Evolutionary conservation across 2,329 filamentous ascomycete genomes (phyloP).

Genomic region (Nakataea oryzae): DNA sequence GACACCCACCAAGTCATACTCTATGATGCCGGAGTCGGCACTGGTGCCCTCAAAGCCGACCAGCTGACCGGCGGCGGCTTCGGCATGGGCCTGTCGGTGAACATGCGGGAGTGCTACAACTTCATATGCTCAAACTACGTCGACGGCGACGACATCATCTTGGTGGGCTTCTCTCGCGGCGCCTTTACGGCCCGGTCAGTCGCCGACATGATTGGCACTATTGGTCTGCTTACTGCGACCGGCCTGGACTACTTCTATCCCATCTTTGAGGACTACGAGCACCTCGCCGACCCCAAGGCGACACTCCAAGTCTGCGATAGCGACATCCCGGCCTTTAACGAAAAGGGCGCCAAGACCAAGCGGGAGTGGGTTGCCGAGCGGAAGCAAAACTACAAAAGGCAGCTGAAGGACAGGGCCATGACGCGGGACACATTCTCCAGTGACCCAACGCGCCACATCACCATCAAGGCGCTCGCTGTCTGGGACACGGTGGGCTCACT

Average conservation of each 20-base stretch:
- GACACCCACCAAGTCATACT: constrained; percentile 18
- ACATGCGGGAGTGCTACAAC: constrained; percentile 25
- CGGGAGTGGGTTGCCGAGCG: constrained; percentile 20
- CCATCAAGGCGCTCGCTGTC: constrained; percentile 33
- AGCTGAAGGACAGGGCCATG: constrained; percentile 11
- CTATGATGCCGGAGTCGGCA: constrained; percentile 21
- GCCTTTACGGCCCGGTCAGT: constrained; percentile 28
- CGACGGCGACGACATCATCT: constrained; percentile 23
- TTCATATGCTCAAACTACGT: constrained; percentile 26
- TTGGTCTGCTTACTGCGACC: constrained; percentile 29
- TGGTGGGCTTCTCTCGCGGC: constrained; percentile 27
- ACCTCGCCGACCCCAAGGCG: constrained; percentile 17
- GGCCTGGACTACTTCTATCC: constrained; percentile 30
- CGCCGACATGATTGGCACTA: constrained; percentile 23
- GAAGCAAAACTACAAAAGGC: constrained; percentile 23
- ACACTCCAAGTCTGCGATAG: too few species aligned
- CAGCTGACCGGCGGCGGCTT: constrained; percentile 19
- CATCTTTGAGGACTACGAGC: constrained; percentile 27
- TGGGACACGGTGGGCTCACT: constrained; percentile 39
- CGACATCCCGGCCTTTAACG: constrained; percentile 13
- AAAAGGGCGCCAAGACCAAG: constrained; percentile 16
- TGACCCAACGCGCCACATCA: constrained; percentile 22
- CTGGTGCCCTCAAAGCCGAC: constrained; percentile 15
- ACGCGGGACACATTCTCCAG: constrained; percentile 20
- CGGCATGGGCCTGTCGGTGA: constrained; percentile 20